phyloP scores from a whole-genome alignment of 176 grass and related monocot species.

The Elymus sibiricus region DNA sequence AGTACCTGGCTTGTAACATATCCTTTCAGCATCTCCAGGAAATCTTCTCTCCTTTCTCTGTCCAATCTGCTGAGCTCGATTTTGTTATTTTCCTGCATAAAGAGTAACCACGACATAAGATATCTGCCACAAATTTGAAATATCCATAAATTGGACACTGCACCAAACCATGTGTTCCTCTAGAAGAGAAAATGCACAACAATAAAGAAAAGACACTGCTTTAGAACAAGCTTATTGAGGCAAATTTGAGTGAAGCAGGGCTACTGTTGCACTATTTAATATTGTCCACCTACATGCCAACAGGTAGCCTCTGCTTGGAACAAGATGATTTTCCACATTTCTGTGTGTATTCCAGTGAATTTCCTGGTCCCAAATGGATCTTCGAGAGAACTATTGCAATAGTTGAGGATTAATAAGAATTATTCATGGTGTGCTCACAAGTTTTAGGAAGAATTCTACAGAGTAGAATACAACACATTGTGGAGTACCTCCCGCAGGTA shows the following conservation, averaged over 20 bases:
- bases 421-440: not conserved
- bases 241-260: not conserved
- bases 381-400: not conserved
- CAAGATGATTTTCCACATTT: not conserved
- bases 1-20: conserved; percentile 91
- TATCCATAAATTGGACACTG: not conserved
- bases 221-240: conserved; percentile 3
- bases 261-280: not conserved
- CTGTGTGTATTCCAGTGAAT: not conserved
- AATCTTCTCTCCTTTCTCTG: conserved; percentile 74
- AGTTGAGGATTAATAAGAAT: not conserved
- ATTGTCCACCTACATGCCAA: not conserved
- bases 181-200: not conserved
- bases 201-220: not conserved
- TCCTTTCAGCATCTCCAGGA: conserved; percentile 84
- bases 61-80: conserved; percentile 80
- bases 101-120: not conserved
- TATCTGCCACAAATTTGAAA: not conserved
- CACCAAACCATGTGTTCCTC: not conserved
- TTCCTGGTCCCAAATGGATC: not conserved
- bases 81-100: conserved; percentile 79
- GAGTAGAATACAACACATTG: not conserved
- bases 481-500: not conserved
- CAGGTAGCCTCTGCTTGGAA: not conserved
- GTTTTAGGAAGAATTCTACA: not conserved